Percentiles rank a stretch among this genome's conserved stretches.
Evolutionary conservation across 78 protist species (phyloP).

Genomic region (Emiliania huxleyi): DNA sequence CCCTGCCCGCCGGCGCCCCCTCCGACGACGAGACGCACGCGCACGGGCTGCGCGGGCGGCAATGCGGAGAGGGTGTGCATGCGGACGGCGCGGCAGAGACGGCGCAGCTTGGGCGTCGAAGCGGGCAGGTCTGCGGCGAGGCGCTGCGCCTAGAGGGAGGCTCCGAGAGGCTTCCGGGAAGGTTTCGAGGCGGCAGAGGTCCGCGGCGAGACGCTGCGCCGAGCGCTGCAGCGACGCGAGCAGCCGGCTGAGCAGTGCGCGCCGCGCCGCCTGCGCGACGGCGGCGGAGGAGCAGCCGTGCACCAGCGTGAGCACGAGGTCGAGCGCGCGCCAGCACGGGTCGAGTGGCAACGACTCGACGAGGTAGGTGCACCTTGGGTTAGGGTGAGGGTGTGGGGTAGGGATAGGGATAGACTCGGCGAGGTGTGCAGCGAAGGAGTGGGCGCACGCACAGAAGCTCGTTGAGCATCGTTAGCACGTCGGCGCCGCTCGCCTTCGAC

Average conservation of each 20-base stretch:
- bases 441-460: too few relatives aligned
- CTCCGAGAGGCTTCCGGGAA: too few relatives aligned
- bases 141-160: background rate
- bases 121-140: background rate
- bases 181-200: too few relatives aligned
- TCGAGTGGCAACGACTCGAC: background rate
- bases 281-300: background rate
- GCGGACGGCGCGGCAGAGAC: background rate
- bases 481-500: background rate
- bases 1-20: too few relatives aligned
- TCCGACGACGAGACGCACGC: background rate
- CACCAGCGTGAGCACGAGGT: background rate
- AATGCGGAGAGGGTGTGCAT: background rate
- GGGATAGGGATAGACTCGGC: too few relatives aligned
- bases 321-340: slow-evolving; percentile 9
- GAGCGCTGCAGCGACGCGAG: background rate
- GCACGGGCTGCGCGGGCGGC: background rate
- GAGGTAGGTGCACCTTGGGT: background rate
- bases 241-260: background rate
- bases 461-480: background rate
- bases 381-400: too few relatives aligned
- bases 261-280: background rate
- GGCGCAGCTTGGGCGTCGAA: background rate
- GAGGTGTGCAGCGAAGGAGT: too few relatives aligned
- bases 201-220: background rate